Conservation (phyloP, 805 yeast genomes). For the Yamadazyma ubonensis region DNA sequence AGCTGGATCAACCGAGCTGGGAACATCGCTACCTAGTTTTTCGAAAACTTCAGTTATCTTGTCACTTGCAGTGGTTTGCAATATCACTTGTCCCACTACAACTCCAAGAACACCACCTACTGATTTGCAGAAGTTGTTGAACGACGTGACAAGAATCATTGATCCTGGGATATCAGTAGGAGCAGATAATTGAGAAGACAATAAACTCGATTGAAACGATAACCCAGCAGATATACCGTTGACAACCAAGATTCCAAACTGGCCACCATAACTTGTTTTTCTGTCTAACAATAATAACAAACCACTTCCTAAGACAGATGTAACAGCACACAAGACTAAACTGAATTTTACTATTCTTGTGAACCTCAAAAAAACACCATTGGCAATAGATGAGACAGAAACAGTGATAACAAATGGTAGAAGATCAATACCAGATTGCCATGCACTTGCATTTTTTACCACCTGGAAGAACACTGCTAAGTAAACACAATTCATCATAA, state of each 20-base stretch:
- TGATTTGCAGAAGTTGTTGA: conserved; percentile 32
- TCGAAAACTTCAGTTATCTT: conserved; percentile 16
- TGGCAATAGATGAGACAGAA: conserved; percentile 29
- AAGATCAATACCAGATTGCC: conserved; percentile 37
- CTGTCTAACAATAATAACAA: conserved; percentile 27
- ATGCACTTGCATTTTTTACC: conserved; percentile 32
- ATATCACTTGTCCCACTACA: conserved; percentile 32
- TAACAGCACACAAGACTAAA: conserved; percentile 27
- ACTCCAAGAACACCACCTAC: conserved; percentile 34
- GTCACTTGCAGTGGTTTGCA: conserved; percentile 20
- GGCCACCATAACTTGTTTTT: conserved; percentile 20
- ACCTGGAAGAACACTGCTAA: conserved; percentile 42
- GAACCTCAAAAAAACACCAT: conserved; percentile 30
- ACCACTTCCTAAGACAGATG: conserved; percentile 37
- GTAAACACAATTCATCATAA: conserved; percentile 36
- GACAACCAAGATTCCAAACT: conserved; percentile 35
- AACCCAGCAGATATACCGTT: conserved; percentile 36
- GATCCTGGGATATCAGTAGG: conserved; percentile 37
- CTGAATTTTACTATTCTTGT: conserved; percentile 32
- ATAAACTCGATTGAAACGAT: conserved; percentile 35
- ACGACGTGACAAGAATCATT: conserved; percentile 33
- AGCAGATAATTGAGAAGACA: conserved; percentile 38
- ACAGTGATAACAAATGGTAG: conserved; percentile 36
- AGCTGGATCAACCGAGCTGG: conserved; percentile 16
- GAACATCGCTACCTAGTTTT: neutral